Base-by-base conservation (phyloP, 2,329 filamentous ascomycete genomes). In the Phyllosticta capitalensis region DNA sequence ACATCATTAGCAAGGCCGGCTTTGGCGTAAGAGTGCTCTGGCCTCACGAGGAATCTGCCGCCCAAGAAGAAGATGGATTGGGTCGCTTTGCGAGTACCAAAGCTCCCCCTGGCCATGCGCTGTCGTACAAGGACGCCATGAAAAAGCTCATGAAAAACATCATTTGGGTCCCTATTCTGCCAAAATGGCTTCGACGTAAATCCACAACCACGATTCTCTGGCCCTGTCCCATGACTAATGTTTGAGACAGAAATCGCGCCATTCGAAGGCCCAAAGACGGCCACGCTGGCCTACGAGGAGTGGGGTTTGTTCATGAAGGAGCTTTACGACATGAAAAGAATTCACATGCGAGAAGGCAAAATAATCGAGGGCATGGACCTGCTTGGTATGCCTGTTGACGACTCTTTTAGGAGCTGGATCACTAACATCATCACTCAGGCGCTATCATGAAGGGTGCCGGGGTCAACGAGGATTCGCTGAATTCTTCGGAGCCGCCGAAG, bases 221-320 rank as follows among this genome's bases (percentile, higher is more conserved):
- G 12, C 38, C 2, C 6, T n/a, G 17, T 24, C 4, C 22, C n/a
- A 54, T 12, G 38, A 45, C 38, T 45, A 7, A 45, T n/a, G 22
- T 55, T 51, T 49, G 33, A 10, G 17, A 19, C 52, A 62, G 48
- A 56, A 30, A 30, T 54, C 22, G 12, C 56, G 9, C 58, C 58
- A 21, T 60, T 60, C 14, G 54, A 60, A 54, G 58, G 58, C 51
- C 58, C 58, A 5, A 45, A 54, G 50, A 60, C 54, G 10, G 58
- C 58, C n/a, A 56, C 58, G 24, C 45, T 53, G 20, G 58, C 58
- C 49, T 60, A 60, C 53, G 58, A 60, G 4, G 86, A 90, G 71
- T 90, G 86, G 76, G 74, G 79, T 33, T 78, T 81, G 62, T 90
- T 90, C 71, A 85, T 90, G 81, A 76, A 82, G 52, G 85, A 89